Evolutionary conservation across 2,329 filamentous ascomycete genomes (phyloP), one percentile per base, ranked within the genome.

Genomic region (Penicillium brevicompactum): DNA sequence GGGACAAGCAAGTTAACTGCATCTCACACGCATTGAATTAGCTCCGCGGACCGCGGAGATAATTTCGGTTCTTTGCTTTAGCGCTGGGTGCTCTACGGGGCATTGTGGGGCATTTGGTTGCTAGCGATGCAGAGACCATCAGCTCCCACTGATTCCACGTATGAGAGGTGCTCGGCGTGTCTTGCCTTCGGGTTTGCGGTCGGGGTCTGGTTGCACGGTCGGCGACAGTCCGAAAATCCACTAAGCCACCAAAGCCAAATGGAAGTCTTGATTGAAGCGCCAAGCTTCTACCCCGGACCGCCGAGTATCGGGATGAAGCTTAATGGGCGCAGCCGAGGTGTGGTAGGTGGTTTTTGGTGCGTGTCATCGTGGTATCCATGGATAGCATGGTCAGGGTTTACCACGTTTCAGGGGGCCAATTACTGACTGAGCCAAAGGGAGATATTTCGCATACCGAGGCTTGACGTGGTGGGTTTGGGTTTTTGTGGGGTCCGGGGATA

Each of bases 181-280:
- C 8, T 34, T 34, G 31, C 13, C 31, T 34, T 34, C 31, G 31
- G 31, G 34, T n/a, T 37, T 37, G 34, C 6, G 14, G 6, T 24
- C 16, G 37, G 14, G 16, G 22, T n/a, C 46, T 37, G 13, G 10
- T 46, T 10, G 16, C 38, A 13, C 3, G 5, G 34, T 59, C 59
- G 61, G 55, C 16, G 55, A 60, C 49, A 30, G 11, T 59, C 59
- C 57, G 59, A 56, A 56, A 49, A 38, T 44, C 51, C 42, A 24
- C 21, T 50, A 43, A 54, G 46, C 48, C 51, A 61, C 43, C 43
- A 11, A 31, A 51, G 24, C 11, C 11, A 32, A 32, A 27, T 16
- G 5, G 10, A 54, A 55, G 58, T 43, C 58, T 52, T 46, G 60
- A n/a, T 40, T 51, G 10, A 41, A 21, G 32, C 27, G 55, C 58